Evolutionary conservation across 208 protist species (phyloP).

Genomic region (Acanthamoeba lugdunensis): DNA sequence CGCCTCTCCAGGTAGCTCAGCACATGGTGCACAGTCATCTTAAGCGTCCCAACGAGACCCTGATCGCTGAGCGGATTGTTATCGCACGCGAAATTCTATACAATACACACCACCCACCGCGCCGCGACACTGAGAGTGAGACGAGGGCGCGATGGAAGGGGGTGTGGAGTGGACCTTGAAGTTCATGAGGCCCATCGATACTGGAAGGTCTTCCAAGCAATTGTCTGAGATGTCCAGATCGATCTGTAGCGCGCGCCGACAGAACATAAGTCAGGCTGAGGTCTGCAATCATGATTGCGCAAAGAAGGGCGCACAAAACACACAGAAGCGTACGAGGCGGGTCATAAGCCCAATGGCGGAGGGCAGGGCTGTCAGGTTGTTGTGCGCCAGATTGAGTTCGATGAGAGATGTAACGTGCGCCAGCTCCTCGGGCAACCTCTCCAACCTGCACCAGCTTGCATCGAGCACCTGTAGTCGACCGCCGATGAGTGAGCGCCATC

Average conservation of each 20-base stretch:
- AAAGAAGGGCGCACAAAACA: background rate
- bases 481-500: no score
- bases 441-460: background rate
- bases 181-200: conserved; percentile 30
- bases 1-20: conserved; percentile 14
- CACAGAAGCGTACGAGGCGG: background rate
- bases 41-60: background rate
- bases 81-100: background rate
- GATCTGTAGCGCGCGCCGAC: background rate
- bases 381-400: background rate
- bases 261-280: background rate
- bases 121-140: background rate
- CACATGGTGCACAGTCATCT: background rate
- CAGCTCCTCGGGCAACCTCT: background rate
- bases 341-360: background rate
- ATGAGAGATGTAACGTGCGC: background rate
- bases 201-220: background rate
- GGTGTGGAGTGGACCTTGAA: background rate
- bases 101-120: background rate
- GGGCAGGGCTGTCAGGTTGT: conserved; percentile 17
- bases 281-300: background rate
- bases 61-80: background rate
- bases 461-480: background rate
- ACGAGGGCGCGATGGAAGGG: background rate
- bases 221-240: conserved; percentile 23